A percentile compares a stretch with the other conserved stretches of the same genome.
Evolutionary conservation across 1,284 basidiomycete genomes (phyloP).

Genomic region (Inonotus obliquus): DNA sequence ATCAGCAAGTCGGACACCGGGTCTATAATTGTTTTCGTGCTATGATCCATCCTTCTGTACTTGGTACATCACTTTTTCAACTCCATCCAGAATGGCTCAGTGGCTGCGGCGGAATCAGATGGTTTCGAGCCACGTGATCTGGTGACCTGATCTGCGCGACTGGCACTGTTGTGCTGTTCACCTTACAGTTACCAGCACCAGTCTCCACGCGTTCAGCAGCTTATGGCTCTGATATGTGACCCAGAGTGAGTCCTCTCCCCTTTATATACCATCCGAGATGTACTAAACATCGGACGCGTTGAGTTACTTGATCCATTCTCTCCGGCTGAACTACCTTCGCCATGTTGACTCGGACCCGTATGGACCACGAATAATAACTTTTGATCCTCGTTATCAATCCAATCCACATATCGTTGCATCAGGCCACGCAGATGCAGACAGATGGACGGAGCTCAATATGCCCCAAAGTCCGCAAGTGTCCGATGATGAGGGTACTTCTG

Average conservation of each 20-base stretch:
- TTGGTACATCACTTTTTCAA: too few species aligned
- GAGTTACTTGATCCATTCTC: conserved; percentile 82
- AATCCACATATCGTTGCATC: conserved; percentile 82
- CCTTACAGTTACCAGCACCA: neutral
- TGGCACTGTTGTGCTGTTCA: neutral
- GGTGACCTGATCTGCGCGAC: neutral
- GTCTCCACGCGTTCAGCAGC: neutral
- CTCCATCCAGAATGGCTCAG: too few species aligned
- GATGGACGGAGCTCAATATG: conserved; percentile 79
- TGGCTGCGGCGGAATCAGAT: too few species aligned
- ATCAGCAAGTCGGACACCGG: too few species aligned
- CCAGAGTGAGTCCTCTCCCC: conserved; percentile 14
- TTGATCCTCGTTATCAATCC: conserved; percentile 64
- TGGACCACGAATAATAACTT: conserved; percentile 73
- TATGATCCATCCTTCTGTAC: too few species aligned
- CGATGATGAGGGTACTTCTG: conserved; percentile 48
- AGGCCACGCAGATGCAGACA: conserved; percentile 68
- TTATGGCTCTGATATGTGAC: conserved; percentile 18
- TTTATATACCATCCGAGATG: neutral
- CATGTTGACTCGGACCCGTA: conserved; percentile 76
- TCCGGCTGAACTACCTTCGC: conserved; percentile 84
- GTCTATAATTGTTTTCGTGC: too few species aligned
- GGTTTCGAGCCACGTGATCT: neutral
- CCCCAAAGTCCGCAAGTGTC: conserved; percentile 64
- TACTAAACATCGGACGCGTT: conserved; percentile 10